Evolutionary conservation across 805 yeast genomes (phyloP), one percentile per base, ranked within the genome.

Genomic region (Metschnikowia continentalis): DNA sequence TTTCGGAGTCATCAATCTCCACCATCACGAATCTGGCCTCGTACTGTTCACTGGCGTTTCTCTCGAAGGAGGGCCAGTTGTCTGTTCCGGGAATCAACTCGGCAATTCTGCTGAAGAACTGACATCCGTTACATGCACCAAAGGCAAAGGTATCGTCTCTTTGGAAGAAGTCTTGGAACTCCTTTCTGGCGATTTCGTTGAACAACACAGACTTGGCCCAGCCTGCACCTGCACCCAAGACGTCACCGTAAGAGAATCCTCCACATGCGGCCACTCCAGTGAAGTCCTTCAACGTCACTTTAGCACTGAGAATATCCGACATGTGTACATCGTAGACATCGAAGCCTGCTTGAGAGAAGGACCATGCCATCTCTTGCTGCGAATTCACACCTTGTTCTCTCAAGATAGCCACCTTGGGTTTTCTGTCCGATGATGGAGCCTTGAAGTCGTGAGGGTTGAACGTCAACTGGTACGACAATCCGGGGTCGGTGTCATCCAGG

Each of bases 301-400:
- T 78, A 41, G 96, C 96, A 36, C 78, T 72, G 55, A 91, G 72
- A 52, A 94, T 80, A 67, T 94, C 99, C 19, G 95, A 82, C 99
- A 94, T 94, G 64, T 95, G 97, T 38, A 94, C 96, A 70, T 94
- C 99, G 53, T 88, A 82, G n/a, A 91, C 78, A 19, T 83, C 90
- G 69, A 94, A 94, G 0, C 99, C 99, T 35, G 98, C 96, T 68
- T 85, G 90, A 66, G 85, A 85, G 79, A 94, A 90, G 57, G 92
- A 81, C 89, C 95, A 91, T 2, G 98, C 97, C 97, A 94, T 91
- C 74, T 94, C 99, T 78, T 87, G 88, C 67, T 92, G 96, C 35
- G 97, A 96, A 69, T 94, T 94, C 50, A 94, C 97, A 74, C 99
- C 99, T 74, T 94, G 99, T 68, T 94, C 99, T 74, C 99, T 87